Evolutionary conservation across 306 rosid genomes (phyloP), one percentile per base, ranked within the genome.

Genomic region (Lablab purpureus): DNA sequence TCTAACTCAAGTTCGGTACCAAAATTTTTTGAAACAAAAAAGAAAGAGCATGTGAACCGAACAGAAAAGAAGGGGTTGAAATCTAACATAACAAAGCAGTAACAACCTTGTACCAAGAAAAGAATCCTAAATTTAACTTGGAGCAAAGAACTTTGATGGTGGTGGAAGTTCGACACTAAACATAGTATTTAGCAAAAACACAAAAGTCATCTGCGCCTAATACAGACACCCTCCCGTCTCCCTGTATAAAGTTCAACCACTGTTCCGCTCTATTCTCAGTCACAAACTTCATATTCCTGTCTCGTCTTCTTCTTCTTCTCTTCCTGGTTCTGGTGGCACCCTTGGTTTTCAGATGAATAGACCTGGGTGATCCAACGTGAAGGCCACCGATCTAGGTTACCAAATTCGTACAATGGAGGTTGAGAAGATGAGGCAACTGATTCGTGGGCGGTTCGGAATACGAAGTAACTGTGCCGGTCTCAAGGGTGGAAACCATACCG

Each of bases 401-500:
- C 10, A 9, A 43, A 34, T 6, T 54, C 18, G 30, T 17, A 7
- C 63, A 43, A 92, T 92, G 94, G 97, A 90, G 83, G 55, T 74
- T 10, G 85, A 82, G 81, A 85, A 94, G 58, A 41, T 75, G 73
- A 90, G 58, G 52, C 80, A 81, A 47, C 65, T 92, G 77, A 78
- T 86, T 82, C 76, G 86, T 36, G 43, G 87, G 0, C 90, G 90
- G 82, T 81, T 85, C 60, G 83, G 82, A 86, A 83, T 65, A 45
- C 87, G 52, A 73, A 84, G 76, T 84, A 81, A 73, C 43, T 86
- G 93, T 75, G 81, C 85, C 0, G 84, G 93, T 66, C 92, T 92
- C n/a, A 84, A 85, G 90, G 97, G 95, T 84, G 97, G 89, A 40
- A 92, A 92, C 75, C 97, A 92, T 87, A 88, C 95, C 36, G 84